These are phyloP conservation scores for Talaromyces sp. DNA, from an alignment of 2,329 filamentous ascomycete species.

Conservation along the genomic window DNA sequence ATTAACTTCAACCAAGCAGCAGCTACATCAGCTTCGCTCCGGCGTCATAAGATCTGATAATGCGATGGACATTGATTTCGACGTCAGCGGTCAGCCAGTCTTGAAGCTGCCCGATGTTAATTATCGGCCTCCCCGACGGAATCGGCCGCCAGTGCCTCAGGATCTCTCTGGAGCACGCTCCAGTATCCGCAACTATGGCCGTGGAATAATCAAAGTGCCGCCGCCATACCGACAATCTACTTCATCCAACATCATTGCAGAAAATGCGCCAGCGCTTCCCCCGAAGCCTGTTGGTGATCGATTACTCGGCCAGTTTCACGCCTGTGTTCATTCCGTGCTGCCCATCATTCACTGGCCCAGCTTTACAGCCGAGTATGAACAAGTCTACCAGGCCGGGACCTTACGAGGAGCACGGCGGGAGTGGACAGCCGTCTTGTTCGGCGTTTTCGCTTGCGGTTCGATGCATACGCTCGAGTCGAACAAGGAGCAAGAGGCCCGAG, in stretches of 20 bases:
- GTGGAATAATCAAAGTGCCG: slow-evolving; percentile 75
- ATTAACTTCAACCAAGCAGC: slow-evolving; percentile 70
- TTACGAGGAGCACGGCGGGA: slow-evolving; percentile 58
- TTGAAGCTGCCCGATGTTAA: slow-evolving; percentile 61
- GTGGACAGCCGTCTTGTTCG: slow-evolving; percentile 77
- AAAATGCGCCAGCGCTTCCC: slow-evolving; percentile 62
- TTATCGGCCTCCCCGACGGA: slow-evolving; percentile 60
- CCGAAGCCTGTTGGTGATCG: slow-evolving; percentile 64
- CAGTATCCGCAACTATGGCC: slow-evolving; percentile 68
- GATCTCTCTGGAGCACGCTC: slow-evolving; percentile 67
- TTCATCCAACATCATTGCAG: slow-evolving; percentile 46
- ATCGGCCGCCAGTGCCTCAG: slow-evolving; percentile 56
- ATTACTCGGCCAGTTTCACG: slow-evolving; percentile 70
- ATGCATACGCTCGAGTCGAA: slow-evolving; percentile 61
- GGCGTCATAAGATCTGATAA: slow-evolving; percentile 51
- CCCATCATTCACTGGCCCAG: slow-evolving; percentile 86
- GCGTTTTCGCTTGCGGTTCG: slow-evolving; percentile 75
- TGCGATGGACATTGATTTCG: slow-evolving; percentile 39
- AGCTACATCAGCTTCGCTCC: slow-evolving; percentile 69
- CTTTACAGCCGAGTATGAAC: slow-evolving; percentile 70
- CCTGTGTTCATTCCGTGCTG: slow-evolving; percentile 71
- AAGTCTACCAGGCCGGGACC: slow-evolving; percentile 63
- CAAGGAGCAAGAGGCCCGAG: slow-evolving; percentile 54
- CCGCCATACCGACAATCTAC: slow-evolving; percentile 58
- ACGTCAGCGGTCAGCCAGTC: slow-evolving; percentile 38